Evolutionary conservation across 2,329 filamentous ascomycete genomes (phyloP).

Genomic region (Calonectria leucothoes): DNA sequence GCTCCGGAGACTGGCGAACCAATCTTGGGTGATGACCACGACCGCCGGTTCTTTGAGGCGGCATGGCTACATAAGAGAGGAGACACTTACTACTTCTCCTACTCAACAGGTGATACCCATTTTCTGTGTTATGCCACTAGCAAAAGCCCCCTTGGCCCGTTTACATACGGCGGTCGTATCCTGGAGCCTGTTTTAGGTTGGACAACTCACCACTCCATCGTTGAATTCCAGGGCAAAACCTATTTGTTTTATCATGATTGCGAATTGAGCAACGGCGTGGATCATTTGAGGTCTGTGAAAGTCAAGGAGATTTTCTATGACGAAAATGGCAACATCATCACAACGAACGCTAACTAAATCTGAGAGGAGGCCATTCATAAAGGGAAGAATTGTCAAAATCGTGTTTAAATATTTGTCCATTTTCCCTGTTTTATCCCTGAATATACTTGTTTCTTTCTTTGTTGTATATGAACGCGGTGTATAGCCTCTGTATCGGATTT

Average conservation of each 20-base stretch:
- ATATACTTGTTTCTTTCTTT: background rate
- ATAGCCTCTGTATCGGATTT: background rate
- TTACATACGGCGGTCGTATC: conserved; percentile 77
- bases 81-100: conserved; percentile 79
- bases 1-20: conserved; percentile 70
- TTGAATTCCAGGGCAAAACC: conserved; percentile 78
- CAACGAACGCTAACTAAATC: conserved; percentile 43
- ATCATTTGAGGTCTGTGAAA: conserved; percentile 80
- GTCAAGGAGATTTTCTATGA: conserved; percentile 81
- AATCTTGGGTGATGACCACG: conserved; percentile 75
- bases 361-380: background rate
- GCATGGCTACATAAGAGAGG: conserved; percentile 82
- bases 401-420: background rate
- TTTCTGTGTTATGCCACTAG: conserved; percentile 77
- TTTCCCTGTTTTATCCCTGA: background rate
- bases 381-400: background rate
- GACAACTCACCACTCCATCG: conserved; percentile 86
- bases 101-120: conserved; percentile 83
- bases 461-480: background rate
- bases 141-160: conserved; percentile 74
- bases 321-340: conserved; percentile 69
- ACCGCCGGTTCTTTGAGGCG: conserved; percentile 82
- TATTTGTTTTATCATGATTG: conserved; percentile 84
- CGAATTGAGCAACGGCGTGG: conserved; percentile 73
- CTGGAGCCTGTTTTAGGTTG: conserved; percentile 82